A percentile compares a stretch with the other conserved stretches of the same genome.
These are phyloP conservation scores for Ustilago bromivora DNA, from an alignment of 1,284 basidiomycete species.

Conservation along the genomic window DNA sequence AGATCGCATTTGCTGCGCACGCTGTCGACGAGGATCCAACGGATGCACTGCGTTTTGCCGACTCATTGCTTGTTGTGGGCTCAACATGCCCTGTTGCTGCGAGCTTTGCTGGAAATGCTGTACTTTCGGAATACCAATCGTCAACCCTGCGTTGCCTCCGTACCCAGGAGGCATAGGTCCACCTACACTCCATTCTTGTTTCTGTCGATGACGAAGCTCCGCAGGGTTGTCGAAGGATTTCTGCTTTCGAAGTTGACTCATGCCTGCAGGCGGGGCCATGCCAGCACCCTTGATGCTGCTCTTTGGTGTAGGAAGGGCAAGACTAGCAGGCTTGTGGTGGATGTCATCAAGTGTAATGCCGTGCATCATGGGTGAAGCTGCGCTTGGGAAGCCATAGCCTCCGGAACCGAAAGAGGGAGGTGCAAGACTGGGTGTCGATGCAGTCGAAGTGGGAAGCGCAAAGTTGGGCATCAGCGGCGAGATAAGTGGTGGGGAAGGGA, in stretches of 20 bases:
- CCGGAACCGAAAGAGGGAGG: slow-evolving; percentile 6
- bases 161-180: slow-evolving; percentile 39
- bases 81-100: slow-evolving; percentile 16
- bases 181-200: slow-evolving; percentile 43
- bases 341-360: slow-evolving; percentile 37
- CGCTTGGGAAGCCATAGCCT: slow-evolving; percentile 26
- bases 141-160: slow-evolving; percentile 26
- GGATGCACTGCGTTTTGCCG: slow-evolving; percentile 15
- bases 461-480: slow-evolving; percentile 46
- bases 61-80: slow-evolving; percentile 27
- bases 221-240: slow-evolving; percentile 51
- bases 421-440: slow-evolving; percentile 30
- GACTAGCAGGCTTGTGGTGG: slow-evolving; percentile 34
- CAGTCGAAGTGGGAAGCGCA: slow-evolving; percentile 27
- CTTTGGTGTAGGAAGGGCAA: slow-evolving; percentile 4
- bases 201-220: slow-evolving; percentile 47
- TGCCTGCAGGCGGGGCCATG: slow-evolving; percentile 8
- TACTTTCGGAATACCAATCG: slow-evolving; percentile 36
- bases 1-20: slow-evolving; percentile 11
- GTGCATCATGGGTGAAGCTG: slow-evolving; percentile 12
- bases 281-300: neutral
- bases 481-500: slow-evolving; percentile 41
- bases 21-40: slow-evolving; percentile 23
- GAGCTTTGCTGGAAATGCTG: slow-evolving; percentile 19
- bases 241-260: slow-evolving; percentile 46